These are phyloP conservation scores for Mycena chlorophos DNA, from an alignment of 768 basidiomycete species.

Conservation along the genomic window DNA sequence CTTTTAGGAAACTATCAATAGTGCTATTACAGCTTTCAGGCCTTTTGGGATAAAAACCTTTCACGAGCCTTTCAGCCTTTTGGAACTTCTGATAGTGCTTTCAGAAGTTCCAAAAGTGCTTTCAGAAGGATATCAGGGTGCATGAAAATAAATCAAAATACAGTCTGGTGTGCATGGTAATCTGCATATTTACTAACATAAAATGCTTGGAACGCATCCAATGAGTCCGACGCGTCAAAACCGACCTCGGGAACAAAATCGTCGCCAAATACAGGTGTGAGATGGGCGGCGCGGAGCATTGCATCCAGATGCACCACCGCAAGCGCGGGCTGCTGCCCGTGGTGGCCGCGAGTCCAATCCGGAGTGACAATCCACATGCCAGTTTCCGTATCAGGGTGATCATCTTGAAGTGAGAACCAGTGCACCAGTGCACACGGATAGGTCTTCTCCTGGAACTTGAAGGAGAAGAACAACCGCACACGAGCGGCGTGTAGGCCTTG, in stretches of 20 bases:
- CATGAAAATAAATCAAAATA: no score
- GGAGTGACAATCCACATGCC: conserved; percentile 33
- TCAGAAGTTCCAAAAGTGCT: no score
- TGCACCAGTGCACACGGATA: conserved; percentile 29
- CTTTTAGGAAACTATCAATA: no score
- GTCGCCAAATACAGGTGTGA: neutral
- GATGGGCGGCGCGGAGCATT: neutral
- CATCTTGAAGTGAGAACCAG: conserved; percentile 25
- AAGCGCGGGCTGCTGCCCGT: neutral
- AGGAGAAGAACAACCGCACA: conserved; percentile 27
- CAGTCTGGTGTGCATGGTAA: conserved; percentile 5
- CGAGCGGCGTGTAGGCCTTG: conserved; percentile 26
- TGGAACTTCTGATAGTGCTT: no score
- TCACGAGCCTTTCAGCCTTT: no score
- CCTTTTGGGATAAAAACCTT: no score
- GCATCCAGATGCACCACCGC: conserved; percentile 19
- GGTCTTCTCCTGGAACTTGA: conserved; percentile 14
- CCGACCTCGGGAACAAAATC: neutral
- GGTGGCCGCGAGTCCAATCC: conserved; percentile 22
- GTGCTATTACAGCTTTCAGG: no score
- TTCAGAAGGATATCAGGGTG: no score
- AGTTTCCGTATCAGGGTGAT: conserved; percentile 23
- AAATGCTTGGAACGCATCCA: neutral
- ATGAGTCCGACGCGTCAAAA: conserved; percentile 3
- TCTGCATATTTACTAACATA: conserved; percentile 9